phyloP scores from a whole-genome alignment of 495 filamentous ascomycete genomes.

The Thermothielavioides terrestris region DNA sequence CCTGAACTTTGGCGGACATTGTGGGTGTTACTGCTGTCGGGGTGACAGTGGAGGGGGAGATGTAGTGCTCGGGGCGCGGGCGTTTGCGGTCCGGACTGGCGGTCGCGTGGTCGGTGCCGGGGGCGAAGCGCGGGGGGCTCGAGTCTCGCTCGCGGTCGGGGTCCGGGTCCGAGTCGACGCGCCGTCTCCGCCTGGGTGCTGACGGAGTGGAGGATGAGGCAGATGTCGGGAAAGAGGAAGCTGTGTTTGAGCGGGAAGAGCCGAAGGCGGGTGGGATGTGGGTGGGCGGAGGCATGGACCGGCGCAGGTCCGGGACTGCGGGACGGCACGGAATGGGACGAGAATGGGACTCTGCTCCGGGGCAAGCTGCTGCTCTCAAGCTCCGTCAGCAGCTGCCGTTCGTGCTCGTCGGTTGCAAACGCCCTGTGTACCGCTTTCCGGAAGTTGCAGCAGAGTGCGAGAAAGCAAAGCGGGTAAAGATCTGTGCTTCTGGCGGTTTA shows the following conservation, averaged over 20 bases:
- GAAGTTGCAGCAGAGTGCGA: too few relatives aligned
- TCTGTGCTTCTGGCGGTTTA: too few relatives aligned
- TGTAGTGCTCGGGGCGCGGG: conserved; percentile 21
- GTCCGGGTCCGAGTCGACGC: conserved; percentile 9
- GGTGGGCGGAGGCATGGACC: conserved; percentile 14
- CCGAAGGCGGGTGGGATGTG: not conserved
- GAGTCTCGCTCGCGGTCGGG: conserved; percentile 5
- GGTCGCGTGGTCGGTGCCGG: not conserved
- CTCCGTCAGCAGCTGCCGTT: too few relatives aligned
- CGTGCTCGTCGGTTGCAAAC: too few relatives aligned
- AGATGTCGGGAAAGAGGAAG: not conserved
- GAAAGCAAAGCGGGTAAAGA: too few relatives aligned
- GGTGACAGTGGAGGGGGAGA: conserved; percentile 3
- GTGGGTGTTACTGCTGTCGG: conserved; percentile 1
- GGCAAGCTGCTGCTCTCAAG: not conserved
- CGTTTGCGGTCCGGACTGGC: conserved; percentile 21
- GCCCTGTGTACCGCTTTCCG: too few relatives aligned
- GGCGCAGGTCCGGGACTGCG: not conserved
- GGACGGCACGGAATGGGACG: too few relatives aligned
- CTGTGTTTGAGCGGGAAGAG: not conserved
- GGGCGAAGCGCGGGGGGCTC: not conserved
- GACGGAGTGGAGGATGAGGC: not conserved
- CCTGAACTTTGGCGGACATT: conserved; percentile 29
- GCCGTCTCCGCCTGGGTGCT: conserved; percentile 5
- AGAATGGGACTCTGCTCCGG: too few relatives aligned